phyloP scores from a whole-genome alignment of 768 basidiomycete genomes.

The Leccinum disarticulatum region DNA sequence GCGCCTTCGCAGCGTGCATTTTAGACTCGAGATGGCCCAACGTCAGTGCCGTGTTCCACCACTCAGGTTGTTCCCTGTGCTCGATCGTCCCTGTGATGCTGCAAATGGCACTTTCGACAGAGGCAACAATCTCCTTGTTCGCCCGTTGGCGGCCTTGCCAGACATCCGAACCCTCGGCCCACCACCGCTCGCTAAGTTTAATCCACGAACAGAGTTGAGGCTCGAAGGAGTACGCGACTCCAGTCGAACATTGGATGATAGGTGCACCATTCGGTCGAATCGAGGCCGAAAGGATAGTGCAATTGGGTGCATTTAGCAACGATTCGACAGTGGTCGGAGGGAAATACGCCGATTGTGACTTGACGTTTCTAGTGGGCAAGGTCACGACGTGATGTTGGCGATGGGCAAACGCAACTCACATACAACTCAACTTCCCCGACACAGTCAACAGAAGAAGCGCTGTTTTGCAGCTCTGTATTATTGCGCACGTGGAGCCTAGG shows the following conservation, averaged over 20 bases:
- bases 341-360: slow-evolving; percentile 63
- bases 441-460: slow-evolving; percentile 73
- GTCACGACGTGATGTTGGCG: slow-evolving; percentile 7
- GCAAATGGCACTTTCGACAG: slow-evolving; percentile 56
- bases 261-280: slow-evolving; percentile 82
- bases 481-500: slow-evolving; percentile 68
- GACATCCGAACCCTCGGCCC: slow-evolving; percentile 76
- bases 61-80: slow-evolving; percentile 57
- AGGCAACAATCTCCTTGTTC: slow-evolving; percentile 54
- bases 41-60: slow-evolving; percentile 83
- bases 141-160: slow-evolving; percentile 74
- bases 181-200: slow-evolving; percentile 80
- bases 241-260: slow-evolving; percentile 72
- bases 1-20: slow-evolving; percentile 65
- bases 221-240: slow-evolving; percentile 82
- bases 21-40: slow-evolving; percentile 88
- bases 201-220: slow-evolving; percentile 63
- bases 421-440: slow-evolving; percentile 69
- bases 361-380: slow-evolving; percentile 64
- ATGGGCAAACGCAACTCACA: slow-evolving; percentile 45
- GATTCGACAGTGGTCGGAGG: slow-evolving; percentile 61
- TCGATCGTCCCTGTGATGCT: slow-evolving; percentile 35
- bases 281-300: slow-evolving; percentile 58
- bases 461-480: slow-evolving; percentile 64
- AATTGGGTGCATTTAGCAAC: slow-evolving; percentile 57